A percentile compares a stretch with the other conserved stretches of the same genome.
These are phyloP conservation scores for Mycena chlorophos DNA, from an alignment of 768 basidiomycete genomes.

Conservation along the genomic window DNA sequence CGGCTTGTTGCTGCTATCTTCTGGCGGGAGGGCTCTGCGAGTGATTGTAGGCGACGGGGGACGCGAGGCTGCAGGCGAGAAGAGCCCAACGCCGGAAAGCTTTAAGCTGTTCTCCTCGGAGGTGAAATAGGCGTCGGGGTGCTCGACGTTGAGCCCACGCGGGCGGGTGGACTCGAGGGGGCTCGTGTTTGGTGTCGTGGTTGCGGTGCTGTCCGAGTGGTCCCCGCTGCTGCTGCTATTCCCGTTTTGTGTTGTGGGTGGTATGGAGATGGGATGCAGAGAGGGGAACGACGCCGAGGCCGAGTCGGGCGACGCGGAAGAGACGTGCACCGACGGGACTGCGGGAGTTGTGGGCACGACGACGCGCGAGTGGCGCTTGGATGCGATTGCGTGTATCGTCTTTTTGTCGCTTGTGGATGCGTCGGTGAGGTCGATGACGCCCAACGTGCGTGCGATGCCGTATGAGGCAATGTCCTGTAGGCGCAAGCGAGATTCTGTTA, in stretches of 20 bases:
- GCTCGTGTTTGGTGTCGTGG: conserved; percentile 11
- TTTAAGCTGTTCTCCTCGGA: conserved; percentile 50
- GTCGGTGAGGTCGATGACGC: conserved; percentile 71
- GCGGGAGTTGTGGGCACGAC: conserved; percentile 28
- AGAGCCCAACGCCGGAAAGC: conserved; percentile 69
- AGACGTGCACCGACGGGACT: no score
- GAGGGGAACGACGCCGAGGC: no score
- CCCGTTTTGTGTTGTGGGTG: no score
- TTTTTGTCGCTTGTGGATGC: conserved; percentile 68
- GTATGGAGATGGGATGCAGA: no score
- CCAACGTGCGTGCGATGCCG: conserved; percentile 79
- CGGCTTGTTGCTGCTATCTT: no score
- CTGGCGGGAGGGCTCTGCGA: conserved; percentile 33
- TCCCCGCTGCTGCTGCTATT: conserved; percentile 35
- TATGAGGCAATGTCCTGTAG: conserved; percentile 77
- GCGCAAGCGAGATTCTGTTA: conserved; percentile 6
- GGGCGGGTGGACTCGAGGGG: conserved; percentile 11
- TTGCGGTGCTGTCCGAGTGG: conserved; percentile 17
- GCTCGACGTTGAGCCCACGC: conserved; percentile 12
- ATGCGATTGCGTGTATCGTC: conserved; percentile 32
- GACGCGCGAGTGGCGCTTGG: conserved; percentile 32
- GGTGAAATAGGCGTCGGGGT: conserved; percentile 51
- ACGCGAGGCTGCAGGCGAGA: conserved; percentile 68
- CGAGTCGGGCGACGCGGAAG: conserved; percentile 24
- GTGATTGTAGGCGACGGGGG: conserved; percentile 64